Conservation (phyloP, 1,284 basidiomycete genomes). For the Heterobasidion annosum region DNA sequence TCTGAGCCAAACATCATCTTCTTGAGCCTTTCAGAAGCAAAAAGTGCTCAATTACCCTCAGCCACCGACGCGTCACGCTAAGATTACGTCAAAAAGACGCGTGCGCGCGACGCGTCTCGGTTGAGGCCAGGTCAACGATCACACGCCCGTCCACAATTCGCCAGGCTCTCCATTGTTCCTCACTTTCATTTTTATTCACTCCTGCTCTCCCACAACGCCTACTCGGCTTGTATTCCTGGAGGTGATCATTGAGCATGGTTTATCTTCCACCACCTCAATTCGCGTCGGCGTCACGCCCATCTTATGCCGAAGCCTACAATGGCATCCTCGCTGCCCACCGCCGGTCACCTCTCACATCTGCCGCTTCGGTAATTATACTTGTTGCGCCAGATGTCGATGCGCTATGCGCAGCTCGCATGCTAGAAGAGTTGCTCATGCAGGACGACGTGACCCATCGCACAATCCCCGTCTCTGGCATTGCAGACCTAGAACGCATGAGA, state of each 20-base stretch:
- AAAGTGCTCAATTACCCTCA: slow-evolving; percentile 3
- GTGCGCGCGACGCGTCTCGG: neutral
- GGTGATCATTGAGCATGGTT: slow-evolving; percentile 34
- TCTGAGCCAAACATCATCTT: neutral
- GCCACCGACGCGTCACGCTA: slow-evolving; percentile 10
- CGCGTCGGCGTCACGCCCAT: slow-evolving; percentile 43
- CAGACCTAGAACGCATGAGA: slow-evolving; percentile 58
- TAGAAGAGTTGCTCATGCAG: slow-evolving; percentile 84
- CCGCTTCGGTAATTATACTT: slow-evolving; percentile 77
- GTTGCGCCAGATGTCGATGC: slow-evolving; percentile 88
- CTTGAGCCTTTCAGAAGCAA: neutral
- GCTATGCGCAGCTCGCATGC: slow-evolving; percentile 82
- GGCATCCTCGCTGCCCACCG: slow-evolving; percentile 67
- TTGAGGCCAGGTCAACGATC: neutral
- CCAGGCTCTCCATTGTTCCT: neutral
- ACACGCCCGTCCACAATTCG: neutral
- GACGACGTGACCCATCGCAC: slow-evolving; percentile 91
- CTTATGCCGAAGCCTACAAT: slow-evolving; percentile 77
- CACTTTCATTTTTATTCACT: neutral
- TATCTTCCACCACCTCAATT: slow-evolving; percentile 62
- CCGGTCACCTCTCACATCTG: slow-evolving; percentile 67
- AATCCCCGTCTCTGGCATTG: slow-evolving; percentile 86
- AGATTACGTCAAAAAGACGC: neutral
- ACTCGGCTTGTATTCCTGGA: neutral
- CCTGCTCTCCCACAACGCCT: neutral